Evolutionary conservation across 441 rosid species (phyloP).

Genomic region (Gossypium armourianum): DNA sequence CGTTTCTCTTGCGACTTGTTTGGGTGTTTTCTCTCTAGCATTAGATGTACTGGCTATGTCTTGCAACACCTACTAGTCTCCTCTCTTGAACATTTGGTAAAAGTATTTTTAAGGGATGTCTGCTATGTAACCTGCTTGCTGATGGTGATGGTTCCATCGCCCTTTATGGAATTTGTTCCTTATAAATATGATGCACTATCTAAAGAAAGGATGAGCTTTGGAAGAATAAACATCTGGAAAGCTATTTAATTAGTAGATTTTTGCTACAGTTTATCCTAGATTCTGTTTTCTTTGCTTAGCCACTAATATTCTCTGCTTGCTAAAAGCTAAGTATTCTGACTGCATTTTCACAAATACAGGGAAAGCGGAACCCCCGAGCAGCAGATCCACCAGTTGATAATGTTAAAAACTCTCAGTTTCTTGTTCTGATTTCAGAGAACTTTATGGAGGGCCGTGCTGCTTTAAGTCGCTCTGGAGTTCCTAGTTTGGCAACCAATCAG

Average conservation of each 20-base stretch:
- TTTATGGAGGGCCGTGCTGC: constrained; percentile 88
- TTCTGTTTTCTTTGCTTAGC: not conserved
- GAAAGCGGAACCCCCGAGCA: constrained; percentile 51
- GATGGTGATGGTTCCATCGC: constrained; percentile 8
- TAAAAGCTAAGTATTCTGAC: constrained; percentile 14
- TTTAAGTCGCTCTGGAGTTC: constrained; percentile 57
- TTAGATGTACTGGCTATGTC: not conserved
- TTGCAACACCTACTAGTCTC: not conserved
- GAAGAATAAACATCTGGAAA: not conserved
- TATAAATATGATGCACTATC: not conserved
- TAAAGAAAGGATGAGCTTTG: not conserved
- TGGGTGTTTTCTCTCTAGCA: not conserved
- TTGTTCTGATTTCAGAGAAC: constrained; percentile 70
- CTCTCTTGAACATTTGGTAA: not conserved
- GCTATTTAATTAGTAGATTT: not conserved
- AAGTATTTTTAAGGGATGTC: not conserved
- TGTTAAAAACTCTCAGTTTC: constrained; percentile 60
- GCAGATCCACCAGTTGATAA: constrained; percentile 59
- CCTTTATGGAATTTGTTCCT: not conserved
- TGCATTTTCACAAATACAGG: constrained; percentile 37
- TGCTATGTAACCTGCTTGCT: not conserved
- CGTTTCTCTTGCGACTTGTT: not conserved
- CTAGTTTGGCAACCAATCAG: constrained; percentile 54
- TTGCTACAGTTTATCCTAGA: not conserved
- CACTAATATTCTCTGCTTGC: not conserved